phyloP scores from a whole-genome alignment of 306 rosid species.

The Prunus mume region DNA sequence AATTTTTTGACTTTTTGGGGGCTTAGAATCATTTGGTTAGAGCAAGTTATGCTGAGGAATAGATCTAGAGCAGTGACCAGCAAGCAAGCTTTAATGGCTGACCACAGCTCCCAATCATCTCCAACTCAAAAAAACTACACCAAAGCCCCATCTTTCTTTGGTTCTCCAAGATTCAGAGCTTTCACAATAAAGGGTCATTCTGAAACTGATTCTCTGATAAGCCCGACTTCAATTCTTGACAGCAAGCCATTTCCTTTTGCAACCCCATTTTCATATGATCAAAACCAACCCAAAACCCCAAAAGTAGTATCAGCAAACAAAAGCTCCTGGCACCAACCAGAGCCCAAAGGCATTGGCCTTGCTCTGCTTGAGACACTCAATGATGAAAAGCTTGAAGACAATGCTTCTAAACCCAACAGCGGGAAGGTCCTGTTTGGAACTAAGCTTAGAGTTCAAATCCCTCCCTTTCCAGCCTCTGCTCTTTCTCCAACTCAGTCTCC shows the following conservation, averaged over 20 bases:
- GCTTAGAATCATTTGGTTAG: not conserved
- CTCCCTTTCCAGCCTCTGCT: constrained; percentile 29
- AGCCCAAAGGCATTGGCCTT: constrained; percentile 54
- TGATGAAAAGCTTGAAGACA: constrained; percentile 27
- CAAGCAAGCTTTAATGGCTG: constrained; percentile 78
- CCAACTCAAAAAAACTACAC: constrained; percentile 29
- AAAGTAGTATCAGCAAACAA: constrained; percentile 31
- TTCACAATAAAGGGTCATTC: constrained; percentile 43
- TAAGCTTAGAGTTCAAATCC: constrained; percentile 61
- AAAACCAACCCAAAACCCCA: constrained; percentile 33
- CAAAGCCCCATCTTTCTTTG: constrained; percentile 51
- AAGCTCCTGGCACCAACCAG: constrained; percentile 34
- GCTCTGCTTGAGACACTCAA: constrained; percentile 56
- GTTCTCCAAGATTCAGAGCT: constrained; percentile 59
- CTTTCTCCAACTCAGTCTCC: no score
- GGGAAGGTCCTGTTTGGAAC: constrained; percentile 50
- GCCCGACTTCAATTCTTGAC: constrained; percentile 83
- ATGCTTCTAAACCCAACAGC: constrained; percentile 17
- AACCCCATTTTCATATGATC: constrained; percentile 38
- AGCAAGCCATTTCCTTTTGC: constrained; percentile 38
- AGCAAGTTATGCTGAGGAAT: constrained; percentile 62
- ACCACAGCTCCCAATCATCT: constrained; percentile 54
- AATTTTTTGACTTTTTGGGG: constrained; percentile 12
- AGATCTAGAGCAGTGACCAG: constrained; percentile 75
- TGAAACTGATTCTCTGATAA: constrained; percentile 43